Evolutionary conservation across 805 yeast species (phyloP).

Genomic region (Cyberlindnera subsufficiens): DNA sequence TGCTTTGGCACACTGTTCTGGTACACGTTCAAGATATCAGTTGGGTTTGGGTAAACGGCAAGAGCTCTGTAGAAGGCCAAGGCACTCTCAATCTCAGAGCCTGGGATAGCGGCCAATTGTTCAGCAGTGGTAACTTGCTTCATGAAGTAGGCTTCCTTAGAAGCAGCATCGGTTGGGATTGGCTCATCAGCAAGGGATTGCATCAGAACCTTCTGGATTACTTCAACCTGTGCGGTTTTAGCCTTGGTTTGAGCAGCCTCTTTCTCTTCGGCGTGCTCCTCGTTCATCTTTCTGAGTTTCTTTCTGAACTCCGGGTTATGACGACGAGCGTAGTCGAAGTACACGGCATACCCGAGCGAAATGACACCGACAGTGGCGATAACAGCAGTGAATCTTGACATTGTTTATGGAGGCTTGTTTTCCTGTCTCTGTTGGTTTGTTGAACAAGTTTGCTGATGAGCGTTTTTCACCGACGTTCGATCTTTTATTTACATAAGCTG

Average conservation of each 20-base stretch:
- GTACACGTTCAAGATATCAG: slow-evolving; percentile 82
- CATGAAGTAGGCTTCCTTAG: slow-evolving; percentile 77
- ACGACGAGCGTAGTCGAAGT: slow-evolving; percentile 92
- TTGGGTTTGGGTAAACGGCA: slow-evolving; percentile 90
- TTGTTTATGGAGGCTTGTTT: slow-evolving; percentile 8
- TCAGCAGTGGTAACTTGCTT: slow-evolving; percentile 83
- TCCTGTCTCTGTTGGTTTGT: not conserved
- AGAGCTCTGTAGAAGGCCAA: slow-evolving; percentile 89
- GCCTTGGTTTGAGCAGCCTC: slow-evolving; percentile 49
- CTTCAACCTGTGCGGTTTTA: slow-evolving; percentile 53
- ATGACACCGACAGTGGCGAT: slow-evolving; percentile 35
- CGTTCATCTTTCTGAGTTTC: slow-evolving; percentile 56
- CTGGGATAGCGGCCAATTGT: slow-evolving; percentile 60
- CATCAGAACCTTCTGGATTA: slow-evolving; percentile 55
- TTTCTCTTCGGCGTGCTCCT: slow-evolving; percentile 53
- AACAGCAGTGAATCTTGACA: slow-evolving; percentile 26
- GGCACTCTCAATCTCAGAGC: slow-evolving; percentile 77
- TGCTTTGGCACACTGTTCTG: slow-evolving; percentile 83
- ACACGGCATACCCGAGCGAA: slow-evolving; percentile 71
- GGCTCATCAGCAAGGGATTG: slow-evolving; percentile 68
- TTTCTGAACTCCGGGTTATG: slow-evolving; percentile 76
- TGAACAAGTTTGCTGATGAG: not conserved
- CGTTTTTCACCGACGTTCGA: not conserved
- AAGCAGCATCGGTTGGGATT: slow-evolving; percentile 60
- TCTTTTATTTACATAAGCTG: not conserved